Conservation (phyloP, 352 stramenopile species). For the Globisporangium lucens region DNA sequence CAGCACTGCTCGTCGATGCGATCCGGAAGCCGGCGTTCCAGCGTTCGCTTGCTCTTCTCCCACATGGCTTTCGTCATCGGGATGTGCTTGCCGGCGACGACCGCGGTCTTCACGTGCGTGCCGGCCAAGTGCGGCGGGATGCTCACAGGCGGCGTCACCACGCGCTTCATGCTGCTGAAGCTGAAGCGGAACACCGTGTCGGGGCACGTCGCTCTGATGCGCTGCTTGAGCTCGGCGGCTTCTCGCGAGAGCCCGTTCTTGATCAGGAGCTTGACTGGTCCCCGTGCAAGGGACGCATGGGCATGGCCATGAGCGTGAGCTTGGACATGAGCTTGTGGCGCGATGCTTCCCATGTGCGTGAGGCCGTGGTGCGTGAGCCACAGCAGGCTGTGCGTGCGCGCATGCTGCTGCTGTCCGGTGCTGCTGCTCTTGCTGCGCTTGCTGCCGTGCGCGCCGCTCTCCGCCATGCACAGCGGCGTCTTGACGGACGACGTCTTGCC, state of each 20-base stretch:
- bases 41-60: conserved; percentile 35
- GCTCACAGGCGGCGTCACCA: conserved; percentile 49
- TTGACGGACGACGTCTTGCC: conserved; percentile 10
- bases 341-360: conserved; percentile 14
- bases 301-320: conserved; percentile 3
- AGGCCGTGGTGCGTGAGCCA: conserved; percentile 33
- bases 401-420: conserved; percentile 18
- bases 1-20: conserved; percentile 21
- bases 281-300: not conserved
- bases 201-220: conserved; percentile 44
- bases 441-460: not conserved
- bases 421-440: not conserved
- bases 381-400: conserved; percentile 21
- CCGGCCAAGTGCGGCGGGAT: conserved; percentile 39
- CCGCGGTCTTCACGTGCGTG: conserved; percentile 24
- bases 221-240: conserved; percentile 56
- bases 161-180: conserved; percentile 53
- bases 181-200: conserved; percentile 51
- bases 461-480: conserved; percentile 9
- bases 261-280: conserved; percentile 25
- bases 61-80: conserved; percentile 66
- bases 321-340: not conserved
- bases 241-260: conserved; percentile 26
- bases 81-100: conserved; percentile 58
- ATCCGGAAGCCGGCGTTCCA: conserved; percentile 13